A percentile compares a stretch with the other conserved stretches of the same genome.
Conservation (phyloP, 495 filamentous ascomycete species). For the Bacidia gigantensis region DNA sequence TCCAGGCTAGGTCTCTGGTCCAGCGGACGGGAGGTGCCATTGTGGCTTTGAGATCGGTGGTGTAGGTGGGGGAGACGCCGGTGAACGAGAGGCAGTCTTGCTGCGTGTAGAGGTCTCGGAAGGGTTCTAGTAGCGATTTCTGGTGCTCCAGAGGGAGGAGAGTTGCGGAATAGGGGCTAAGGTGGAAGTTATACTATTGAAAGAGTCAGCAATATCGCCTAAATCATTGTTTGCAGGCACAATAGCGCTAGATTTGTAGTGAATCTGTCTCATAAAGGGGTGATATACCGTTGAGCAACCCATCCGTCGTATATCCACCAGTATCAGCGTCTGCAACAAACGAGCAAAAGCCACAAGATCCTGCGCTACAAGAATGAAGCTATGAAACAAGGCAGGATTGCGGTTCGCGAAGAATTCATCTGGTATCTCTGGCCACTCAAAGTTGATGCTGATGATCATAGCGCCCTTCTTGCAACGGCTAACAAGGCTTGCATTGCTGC, state of each 20-base stretch:
- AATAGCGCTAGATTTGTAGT: no score
- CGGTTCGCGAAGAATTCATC: not conserved
- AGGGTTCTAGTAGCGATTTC: not conserved
- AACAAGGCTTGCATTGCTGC: not conserved
- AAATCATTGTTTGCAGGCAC: no score
- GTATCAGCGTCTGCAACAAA: not conserved
- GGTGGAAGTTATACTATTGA: no score
- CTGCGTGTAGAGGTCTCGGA: not conserved
- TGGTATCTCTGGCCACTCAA: not conserved
- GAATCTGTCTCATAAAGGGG: no score
- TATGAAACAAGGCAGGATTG: no score
- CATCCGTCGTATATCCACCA: not conserved
- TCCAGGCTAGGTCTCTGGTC: not conserved
- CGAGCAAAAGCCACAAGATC: not conserved
- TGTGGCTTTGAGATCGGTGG: not conserved
- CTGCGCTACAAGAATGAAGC: not conserved
- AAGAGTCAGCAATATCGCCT: no score
- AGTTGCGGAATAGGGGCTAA: no score
- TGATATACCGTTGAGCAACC: not conserved
- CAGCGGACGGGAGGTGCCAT: not conserved
- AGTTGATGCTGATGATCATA: not conserved
- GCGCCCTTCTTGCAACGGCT: not conserved
- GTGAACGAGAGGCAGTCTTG: not conserved
- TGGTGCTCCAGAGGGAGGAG: no score
- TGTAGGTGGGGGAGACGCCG: not conserved